Evolutionary conservation across 2,329 filamentous ascomycete species (phyloP).

Genomic region (Chrysosporium keratinophilum): DNA sequence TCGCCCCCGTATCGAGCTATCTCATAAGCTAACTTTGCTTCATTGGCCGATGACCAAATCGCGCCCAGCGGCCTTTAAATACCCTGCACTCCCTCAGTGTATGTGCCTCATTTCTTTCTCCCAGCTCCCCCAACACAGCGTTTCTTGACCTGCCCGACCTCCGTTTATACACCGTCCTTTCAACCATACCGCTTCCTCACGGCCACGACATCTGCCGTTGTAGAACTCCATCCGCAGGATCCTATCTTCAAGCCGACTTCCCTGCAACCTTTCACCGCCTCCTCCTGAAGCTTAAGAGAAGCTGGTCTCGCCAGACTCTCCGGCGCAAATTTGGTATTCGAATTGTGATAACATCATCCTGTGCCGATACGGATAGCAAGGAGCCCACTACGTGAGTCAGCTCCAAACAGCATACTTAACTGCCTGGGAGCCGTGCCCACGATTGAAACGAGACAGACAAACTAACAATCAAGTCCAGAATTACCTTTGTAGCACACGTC

Average conservation of each 20-base stretch:
- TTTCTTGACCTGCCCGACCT: not conserved
- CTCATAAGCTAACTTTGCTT: not conserved
- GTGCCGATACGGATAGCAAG: no score
- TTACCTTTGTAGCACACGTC: not conserved
- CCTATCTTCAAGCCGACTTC: not conserved
- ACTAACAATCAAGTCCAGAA: not conserved
- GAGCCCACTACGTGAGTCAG: no score
- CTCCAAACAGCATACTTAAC: not conserved
- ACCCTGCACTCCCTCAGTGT: conserved; percentile 1
- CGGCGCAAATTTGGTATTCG: no score
- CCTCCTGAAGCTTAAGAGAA: not conserved
- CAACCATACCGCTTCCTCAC: not conserved
- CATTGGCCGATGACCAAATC: not conserved
- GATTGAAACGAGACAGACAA: not conserved
- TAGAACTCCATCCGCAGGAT: not conserved
- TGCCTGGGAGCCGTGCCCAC: not conserved
- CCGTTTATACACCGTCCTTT: not conserved
- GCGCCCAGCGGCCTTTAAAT: not conserved
- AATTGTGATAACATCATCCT: no score
- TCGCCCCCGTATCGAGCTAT: conserved; percentile 5
- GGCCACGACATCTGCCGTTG: not conserved
- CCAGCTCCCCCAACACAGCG: not conserved
- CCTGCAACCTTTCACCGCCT: not conserved
- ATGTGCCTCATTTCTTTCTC: not conserved
- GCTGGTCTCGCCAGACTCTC: no score